Conservation (phyloP, 2,329 filamentous ascomycete species). For the Penicillium sp. region DNA sequence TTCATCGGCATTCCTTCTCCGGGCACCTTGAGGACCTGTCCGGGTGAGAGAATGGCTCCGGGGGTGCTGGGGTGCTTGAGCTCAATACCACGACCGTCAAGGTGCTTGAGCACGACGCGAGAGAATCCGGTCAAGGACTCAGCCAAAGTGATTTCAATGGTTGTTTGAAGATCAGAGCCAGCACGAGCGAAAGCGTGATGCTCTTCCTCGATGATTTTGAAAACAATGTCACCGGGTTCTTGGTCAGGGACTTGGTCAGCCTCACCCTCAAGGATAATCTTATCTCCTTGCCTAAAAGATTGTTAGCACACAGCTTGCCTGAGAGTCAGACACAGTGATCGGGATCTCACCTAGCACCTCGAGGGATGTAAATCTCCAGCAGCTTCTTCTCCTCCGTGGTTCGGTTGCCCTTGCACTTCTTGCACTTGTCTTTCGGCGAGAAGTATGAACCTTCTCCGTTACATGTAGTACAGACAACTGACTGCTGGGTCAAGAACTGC, state of each 20-base stretch:
- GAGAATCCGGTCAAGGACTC: constrained; percentile 90
- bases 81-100: constrained; percentile 88
- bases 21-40: constrained; percentile 79
- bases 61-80: constrained; percentile 73
- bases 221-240: constrained; percentile 89
- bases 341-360: constrained; percentile 65
- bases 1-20: constrained; percentile 96
- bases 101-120: constrained; percentile 84
- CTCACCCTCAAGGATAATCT: constrained; percentile 87
- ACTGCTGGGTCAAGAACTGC: constrained; percentile 79
- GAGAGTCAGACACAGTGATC: background rate
- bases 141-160: constrained; percentile 75
- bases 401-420: constrained; percentile 95
- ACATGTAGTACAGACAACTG: constrained; percentile 79
- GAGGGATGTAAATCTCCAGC: constrained; percentile 92
- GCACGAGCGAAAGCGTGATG: constrained; percentile 82
- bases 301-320: constrained; percentile 5
- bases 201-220: constrained; percentile 77
- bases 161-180: constrained; percentile 80
- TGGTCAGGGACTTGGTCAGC: constrained; percentile 90
- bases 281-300: constrained; percentile 68
- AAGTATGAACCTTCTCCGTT: constrained; percentile 81
- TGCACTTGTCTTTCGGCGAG: constrained; percentile 97
- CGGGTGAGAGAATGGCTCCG: constrained; percentile 79
- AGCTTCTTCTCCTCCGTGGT: constrained; percentile 89